Conservation (phyloP, 2,329 filamentous ascomycete genomes). For the Sphaerostilbella broomeana region DNA sequence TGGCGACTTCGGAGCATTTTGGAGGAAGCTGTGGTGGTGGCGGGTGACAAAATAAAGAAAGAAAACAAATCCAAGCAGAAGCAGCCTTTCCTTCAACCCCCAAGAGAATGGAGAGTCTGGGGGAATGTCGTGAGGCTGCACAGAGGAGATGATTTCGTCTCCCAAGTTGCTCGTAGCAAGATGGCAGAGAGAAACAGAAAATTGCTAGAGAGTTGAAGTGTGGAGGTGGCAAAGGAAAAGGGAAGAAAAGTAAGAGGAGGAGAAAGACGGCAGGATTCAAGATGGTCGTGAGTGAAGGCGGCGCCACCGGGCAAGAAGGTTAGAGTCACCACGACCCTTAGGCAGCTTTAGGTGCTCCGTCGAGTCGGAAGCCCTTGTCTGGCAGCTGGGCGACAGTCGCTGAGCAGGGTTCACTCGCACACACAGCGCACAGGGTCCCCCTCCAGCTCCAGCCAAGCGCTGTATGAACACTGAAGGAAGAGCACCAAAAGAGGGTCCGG, state of each 20-base stretch:
- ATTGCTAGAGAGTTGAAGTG: constrained; percentile 1
- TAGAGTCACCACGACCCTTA: neutral
- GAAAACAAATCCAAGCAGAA: neutral
- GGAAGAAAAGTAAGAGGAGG: constrained; percentile 4
- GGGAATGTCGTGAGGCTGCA: neutral
- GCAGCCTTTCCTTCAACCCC: neutral
- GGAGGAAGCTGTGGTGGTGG: constrained; percentile 13
- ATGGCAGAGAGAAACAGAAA: constrained; percentile 9
- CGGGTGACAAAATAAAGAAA: neutral
- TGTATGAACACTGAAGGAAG: neutral
- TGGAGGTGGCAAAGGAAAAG: neutral
- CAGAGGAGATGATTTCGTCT: neutral
- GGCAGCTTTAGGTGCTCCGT: too few species aligned
- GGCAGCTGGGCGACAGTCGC: too few species aligned
- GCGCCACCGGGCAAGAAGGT: too few species aligned
- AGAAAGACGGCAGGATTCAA: constrained; percentile 3
- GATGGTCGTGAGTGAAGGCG: neutral
- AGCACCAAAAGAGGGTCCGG: neutral
- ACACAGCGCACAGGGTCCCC: too few species aligned
- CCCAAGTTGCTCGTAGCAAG: neutral
- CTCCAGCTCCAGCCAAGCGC: too few species aligned
- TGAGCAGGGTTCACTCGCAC: too few species aligned
- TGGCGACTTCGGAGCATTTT: constrained; percentile 46
- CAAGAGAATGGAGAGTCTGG: neutral
- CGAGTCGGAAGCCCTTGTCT: constrained; percentile 2